Conservation (phyloP, 2,329 filamentous ascomycete species). For the Monilinia aucupariae region DNA sequence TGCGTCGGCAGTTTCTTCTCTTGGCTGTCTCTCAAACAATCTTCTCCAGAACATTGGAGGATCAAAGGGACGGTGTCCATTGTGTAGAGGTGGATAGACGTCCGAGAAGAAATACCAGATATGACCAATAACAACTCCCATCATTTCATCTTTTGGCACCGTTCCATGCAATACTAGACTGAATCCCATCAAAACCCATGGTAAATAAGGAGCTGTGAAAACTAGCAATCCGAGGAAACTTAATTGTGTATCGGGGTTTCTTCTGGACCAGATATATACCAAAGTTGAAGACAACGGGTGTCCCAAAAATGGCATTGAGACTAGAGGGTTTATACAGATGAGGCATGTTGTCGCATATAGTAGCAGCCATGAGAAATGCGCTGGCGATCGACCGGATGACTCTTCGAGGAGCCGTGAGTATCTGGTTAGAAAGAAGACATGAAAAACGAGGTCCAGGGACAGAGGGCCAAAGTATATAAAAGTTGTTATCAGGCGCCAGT, state of each 20-base stretch:
- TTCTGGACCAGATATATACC: conserved; percentile 95
- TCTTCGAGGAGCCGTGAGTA: conserved; percentile 95
- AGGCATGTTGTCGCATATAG: conserved; percentile 78
- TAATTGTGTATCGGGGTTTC: conserved; percentile 85
- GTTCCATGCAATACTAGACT: conserved; percentile 85
- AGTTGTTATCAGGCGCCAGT: conserved; percentile 92
- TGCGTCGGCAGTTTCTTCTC: conserved; percentile 47
- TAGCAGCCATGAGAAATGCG: conserved; percentile 92
- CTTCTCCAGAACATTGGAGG: conserved; percentile 87
- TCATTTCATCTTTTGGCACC: conserved; percentile 91
- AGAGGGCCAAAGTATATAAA: conserved; percentile 97
- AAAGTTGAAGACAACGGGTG: conserved; percentile 86
- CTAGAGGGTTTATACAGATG: conserved; percentile 74
- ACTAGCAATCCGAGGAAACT: conserved; percentile 85
- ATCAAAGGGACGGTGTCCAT: conserved; percentile 77
- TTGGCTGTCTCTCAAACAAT: conserved; percentile 62
- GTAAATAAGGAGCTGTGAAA: conserved; percentile 89
- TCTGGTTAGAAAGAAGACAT: conserved; percentile 96
- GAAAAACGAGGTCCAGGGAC: conserved; percentile 89
- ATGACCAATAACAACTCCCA: conserved; percentile 90
- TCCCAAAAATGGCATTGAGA: conserved; percentile 91
- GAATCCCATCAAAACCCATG: conserved; percentile 93
- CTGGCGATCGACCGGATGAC: conserved; percentile 82
- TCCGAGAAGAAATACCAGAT: conserved; percentile 98
- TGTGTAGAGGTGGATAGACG: conserved; percentile 87